Evolutionary conservation across 139 green algal genomes (phyloP).

Genomic region (Monoraphidium neglectum): DNA sequence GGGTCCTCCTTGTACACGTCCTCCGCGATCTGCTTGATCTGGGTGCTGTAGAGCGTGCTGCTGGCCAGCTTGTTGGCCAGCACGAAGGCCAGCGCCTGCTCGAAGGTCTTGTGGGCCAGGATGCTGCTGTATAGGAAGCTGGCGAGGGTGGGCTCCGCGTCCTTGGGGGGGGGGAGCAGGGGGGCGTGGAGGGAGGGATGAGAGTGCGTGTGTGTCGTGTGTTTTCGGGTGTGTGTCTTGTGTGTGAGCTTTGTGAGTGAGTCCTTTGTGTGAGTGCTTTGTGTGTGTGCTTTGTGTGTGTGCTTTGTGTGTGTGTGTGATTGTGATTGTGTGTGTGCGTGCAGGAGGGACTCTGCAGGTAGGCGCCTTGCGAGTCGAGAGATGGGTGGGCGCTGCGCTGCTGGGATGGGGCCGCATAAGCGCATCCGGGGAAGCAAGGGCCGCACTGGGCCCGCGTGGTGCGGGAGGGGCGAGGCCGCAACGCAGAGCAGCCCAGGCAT

Average conservation of each 20-base stretch:
- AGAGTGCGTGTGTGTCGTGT: neutral
- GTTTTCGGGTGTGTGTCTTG: too few relatives aligned
- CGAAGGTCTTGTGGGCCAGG: constrained; percentile 82
- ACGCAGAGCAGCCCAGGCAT: too few relatives aligned
- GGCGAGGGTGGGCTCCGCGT: constrained; percentile 84
- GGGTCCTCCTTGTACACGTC: constrained; percentile 42
- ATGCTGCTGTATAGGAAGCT: constrained; percentile 90
- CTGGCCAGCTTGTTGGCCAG: constrained; percentile 94
- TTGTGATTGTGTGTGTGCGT: neutral
- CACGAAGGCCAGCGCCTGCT: constrained; percentile 85
- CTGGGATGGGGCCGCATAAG: too few relatives aligned
- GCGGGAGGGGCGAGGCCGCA: too few relatives aligned
- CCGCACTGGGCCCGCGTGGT: too few relatives aligned
- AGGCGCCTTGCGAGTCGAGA: too few relatives aligned
- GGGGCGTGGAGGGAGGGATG: neutral
- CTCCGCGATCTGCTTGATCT: constrained; percentile 70
- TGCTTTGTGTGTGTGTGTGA: neutral
- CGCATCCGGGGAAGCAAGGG: too few relatives aligned
- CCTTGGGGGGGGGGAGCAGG: constrained; percentile 10
- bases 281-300: too few relatives aligned
- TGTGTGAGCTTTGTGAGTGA: too few relatives aligned
- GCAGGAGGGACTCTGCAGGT: too few relatives aligned
- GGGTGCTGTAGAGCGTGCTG: constrained; percentile 83
- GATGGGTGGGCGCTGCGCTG: too few relatives aligned
- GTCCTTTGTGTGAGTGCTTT: too few relatives aligned